phyloP scores from a whole-genome alignment of 2,329 filamentous ascomycete species.

The Fusarium stilboides region DNA sequence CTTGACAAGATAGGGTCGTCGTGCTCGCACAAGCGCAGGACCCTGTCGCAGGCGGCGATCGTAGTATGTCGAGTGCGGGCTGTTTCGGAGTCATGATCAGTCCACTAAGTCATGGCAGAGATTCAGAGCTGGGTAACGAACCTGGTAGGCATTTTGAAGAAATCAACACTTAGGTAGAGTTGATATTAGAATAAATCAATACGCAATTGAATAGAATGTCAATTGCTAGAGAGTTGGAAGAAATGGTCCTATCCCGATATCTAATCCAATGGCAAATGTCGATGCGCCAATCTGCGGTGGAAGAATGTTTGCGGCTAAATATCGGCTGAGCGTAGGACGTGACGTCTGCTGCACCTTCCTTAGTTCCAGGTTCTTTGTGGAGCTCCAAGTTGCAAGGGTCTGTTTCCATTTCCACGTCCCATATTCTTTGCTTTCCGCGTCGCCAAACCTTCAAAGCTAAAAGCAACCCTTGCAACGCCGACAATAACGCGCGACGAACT shows the following conservation, averaged over 20 bases:
- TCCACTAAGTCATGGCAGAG: constrained; percentile 18
- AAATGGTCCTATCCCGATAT: constrained; percentile 30
- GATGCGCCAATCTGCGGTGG: constrained; percentile 33
- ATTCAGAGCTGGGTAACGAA: constrained; percentile 25
- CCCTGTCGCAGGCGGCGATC: constrained; percentile 88
- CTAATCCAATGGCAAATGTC: constrained; percentile 16
- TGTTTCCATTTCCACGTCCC: constrained; percentile 42
- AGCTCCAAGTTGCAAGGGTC: constrained; percentile 45
- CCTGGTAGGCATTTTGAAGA: constrained; percentile 44
- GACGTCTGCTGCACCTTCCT: constrained; percentile 42
- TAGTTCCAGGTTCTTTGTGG: constrained; percentile 36
- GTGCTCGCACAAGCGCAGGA: constrained; percentile 89
- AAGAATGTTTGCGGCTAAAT: constrained; percentile 48
- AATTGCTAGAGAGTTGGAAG: constrained; percentile 22
- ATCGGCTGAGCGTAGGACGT: constrained; percentile 42
- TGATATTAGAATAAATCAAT: background rate
- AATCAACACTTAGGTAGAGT: background rate
- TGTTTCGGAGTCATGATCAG: constrained; percentile 52
- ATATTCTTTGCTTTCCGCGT: constrained; percentile 47
- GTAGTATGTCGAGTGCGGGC: constrained; percentile 83
- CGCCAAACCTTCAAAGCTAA: constrained; percentile 46
- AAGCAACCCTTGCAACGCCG: constrained; percentile 23
- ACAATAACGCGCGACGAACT: constrained; percentile 16
- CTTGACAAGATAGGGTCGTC: constrained; percentile 91
- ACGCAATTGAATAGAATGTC: constrained; percentile 10